Percentiles rank a stretch among this genome's conserved stretches.
Conservation (phyloP, 768 basidiomycete species). For the Xerocomellus chrysenteron region DNA sequence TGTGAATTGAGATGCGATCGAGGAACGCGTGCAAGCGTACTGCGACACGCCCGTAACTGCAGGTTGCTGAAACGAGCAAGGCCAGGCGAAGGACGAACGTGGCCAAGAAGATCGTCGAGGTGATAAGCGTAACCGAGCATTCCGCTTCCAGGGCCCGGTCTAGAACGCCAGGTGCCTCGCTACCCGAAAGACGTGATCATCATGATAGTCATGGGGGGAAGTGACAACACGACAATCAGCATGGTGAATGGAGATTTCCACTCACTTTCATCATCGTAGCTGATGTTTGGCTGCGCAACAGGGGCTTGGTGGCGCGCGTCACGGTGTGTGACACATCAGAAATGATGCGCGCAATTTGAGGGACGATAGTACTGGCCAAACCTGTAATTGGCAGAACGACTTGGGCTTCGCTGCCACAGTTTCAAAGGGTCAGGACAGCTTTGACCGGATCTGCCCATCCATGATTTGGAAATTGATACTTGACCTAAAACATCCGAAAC, state of each 20-base stretch:
- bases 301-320: background rate
- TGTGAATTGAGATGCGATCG: slow-evolving; percentile 6
- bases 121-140: slow-evolving; percentile 2
- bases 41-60: background rate
- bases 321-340: background rate
- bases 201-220: background rate
- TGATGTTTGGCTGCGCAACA: background rate
- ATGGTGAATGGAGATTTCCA: background rate
- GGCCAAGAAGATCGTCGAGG: slow-evolving; percentile 2
- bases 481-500: no score
- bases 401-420: no score
- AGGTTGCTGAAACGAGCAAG: slow-evolving; percentile 2
- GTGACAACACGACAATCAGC: background rate
- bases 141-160: background rate
- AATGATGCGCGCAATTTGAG: background rate
- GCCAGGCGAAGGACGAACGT: background rate
- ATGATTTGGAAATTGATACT: no score
- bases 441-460: no score
- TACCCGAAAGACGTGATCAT: background rate
- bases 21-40: background rate
- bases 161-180: background rate
- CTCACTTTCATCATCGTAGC: slow-evolving; percentile 3
- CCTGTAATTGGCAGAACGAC: no score
- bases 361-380: no score
- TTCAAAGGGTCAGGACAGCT: no score